phyloP scores from a whole-genome alignment of 768 basidiomycete genomes.

The Arthromyces matolae region DNA sequence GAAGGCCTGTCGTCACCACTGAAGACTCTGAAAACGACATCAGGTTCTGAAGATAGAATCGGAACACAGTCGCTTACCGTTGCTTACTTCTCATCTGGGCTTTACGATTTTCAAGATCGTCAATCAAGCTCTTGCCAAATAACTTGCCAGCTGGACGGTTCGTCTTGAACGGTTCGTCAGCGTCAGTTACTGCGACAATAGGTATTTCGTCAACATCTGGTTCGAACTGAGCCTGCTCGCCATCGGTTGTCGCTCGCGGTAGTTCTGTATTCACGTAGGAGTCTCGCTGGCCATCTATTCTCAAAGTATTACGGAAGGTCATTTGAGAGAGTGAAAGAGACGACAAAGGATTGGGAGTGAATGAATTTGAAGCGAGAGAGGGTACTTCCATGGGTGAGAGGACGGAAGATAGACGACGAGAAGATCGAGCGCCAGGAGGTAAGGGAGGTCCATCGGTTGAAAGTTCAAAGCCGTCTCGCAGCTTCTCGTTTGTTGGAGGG shows the following conservation, averaged over 20 bases:
- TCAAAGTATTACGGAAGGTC: constrained; percentile 79
- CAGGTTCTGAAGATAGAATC: background rate
- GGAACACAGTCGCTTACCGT: constrained; percentile 48
- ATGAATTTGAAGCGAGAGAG: constrained; percentile 56
- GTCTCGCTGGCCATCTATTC: constrained; percentile 64
- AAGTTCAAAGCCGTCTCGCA: constrained; percentile 58
- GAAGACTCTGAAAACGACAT: constrained; percentile 58
- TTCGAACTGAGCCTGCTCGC: constrained; percentile 65
- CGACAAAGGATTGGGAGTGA: constrained; percentile 73
- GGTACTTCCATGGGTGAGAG: constrained; percentile 32
- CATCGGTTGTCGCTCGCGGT: constrained; percentile 74
- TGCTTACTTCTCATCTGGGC: constrained; percentile 77
- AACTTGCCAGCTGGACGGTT: constrained; percentile 74
- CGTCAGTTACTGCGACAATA: constrained; percentile 17
- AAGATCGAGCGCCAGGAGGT: constrained; percentile 66
- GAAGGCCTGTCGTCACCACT: constrained; percentile 84
- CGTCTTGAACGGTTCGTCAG: constrained; percentile 31
- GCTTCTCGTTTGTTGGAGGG: constrained; percentile 29
- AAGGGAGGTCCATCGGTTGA: constrained; percentile 74
- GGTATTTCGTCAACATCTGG: constrained; percentile 32
- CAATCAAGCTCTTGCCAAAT: constrained; percentile 86
- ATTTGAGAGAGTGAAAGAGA: constrained; percentile 77
- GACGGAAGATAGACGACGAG: constrained; percentile 43
- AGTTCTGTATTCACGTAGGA: constrained; percentile 55
- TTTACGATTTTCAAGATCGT: constrained; percentile 83